Percentiles rank a stretch among this genome's conserved stretches.
These are phyloP conservation scores for Candolleomyces aberdarensis DNA, from an alignment of 768 basidiomycete genomes.

Conservation along the genomic window DNA sequence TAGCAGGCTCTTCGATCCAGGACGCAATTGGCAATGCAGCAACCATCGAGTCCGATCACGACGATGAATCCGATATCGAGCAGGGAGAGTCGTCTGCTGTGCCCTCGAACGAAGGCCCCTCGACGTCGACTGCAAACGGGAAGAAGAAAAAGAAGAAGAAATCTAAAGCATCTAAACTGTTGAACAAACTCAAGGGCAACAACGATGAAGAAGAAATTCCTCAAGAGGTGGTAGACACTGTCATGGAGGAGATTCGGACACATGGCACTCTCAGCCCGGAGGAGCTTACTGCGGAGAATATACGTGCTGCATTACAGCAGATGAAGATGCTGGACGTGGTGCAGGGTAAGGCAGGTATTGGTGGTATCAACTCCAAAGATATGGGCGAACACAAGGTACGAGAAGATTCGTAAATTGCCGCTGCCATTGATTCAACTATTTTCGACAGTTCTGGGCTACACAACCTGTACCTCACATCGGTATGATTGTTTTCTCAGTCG, in stretches of 20 bases:
- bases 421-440: no score
- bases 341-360: slow-evolving; percentile 75
- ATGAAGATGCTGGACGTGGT: slow-evolving; percentile 83
- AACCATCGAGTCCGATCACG: slow-evolving; percentile 8
- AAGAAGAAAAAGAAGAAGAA: slow-evolving; percentile 93
- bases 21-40: slow-evolving; percentile 5
- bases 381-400: slow-evolving; percentile 86
- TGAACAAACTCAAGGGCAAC: slow-evolving; percentile 47
- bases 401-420: slow-evolving; percentile 4
- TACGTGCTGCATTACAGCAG: slow-evolving; percentile 68
- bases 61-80: background rate
- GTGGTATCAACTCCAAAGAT: slow-evolving; percentile 74
- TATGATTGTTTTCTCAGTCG: slow-evolving; percentile 19
- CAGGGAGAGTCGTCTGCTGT: background rate
- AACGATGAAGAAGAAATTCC: slow-evolving; percentile 54
- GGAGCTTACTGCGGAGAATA: slow-evolving; percentile 59
- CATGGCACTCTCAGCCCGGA: slow-evolving; percentile 37
- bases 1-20: background rate
- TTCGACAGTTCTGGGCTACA: slow-evolving; percentile 86
- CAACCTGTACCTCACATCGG: slow-evolving; percentile 95
- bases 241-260: slow-evolving; percentile 44
- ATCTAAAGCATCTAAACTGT: slow-evolving; percentile 57
- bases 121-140: background rate
- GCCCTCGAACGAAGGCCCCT: background rate
- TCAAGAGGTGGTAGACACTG: slow-evolving; percentile 62